Percentiles rank a stretch among this genome's conserved stretches.
Evolutionary conservation across 2,329 filamentous ascomycete species (phyloP).

Genomic region (Scytalidium lignicola): DNA sequence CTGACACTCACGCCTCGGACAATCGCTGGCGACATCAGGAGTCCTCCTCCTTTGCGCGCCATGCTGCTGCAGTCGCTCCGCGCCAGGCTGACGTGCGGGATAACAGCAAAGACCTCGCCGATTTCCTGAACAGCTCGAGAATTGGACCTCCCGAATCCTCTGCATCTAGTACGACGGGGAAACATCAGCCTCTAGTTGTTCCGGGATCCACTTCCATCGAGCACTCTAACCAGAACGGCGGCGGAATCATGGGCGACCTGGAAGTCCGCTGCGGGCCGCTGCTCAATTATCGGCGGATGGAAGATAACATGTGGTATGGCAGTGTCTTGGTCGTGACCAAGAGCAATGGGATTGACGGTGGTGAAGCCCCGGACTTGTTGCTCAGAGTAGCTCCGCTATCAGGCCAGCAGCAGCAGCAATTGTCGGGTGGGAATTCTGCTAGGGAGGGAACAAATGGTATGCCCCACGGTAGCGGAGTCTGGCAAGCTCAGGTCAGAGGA

Average conservation of each 20-base stretch:
- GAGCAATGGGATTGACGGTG: conserved; percentile 58
- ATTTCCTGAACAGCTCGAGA: conserved; percentile 51
- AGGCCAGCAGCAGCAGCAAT: background rate
- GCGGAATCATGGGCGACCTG: conserved; percentile 28
- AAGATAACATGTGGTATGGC: conserved; percentile 68
- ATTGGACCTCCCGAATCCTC: conserved; percentile 29
- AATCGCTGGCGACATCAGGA: conserved; percentile 61
- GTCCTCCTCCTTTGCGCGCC: conserved; percentile 48
- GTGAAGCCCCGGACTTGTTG: conserved; percentile 53
- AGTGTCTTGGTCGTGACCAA: conserved; percentile 80
- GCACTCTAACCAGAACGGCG: background rate
- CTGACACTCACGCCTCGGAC: conserved; percentile 51
- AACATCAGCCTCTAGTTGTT: conserved; percentile 44
- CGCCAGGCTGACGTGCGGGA: conserved; percentile 37
- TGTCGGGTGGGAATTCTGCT: background rate
- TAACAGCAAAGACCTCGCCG: conserved; percentile 46
- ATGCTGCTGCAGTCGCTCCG: conserved; percentile 34
- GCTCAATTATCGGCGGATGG: conserved; percentile 73
- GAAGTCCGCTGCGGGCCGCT: conserved; percentile 69
- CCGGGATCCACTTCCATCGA: conserved; percentile 4
- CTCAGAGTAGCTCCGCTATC: conserved; percentile 31
- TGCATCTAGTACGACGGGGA: conserved; percentile 20
- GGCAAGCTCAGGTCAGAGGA: conserved; percentile 41
- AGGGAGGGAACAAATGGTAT: conserved; percentile 5
- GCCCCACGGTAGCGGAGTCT: conserved; percentile 3